Percentiles rank a stretch among this genome's conserved stretches.
These are phyloP conservation scores for Logfia minima DNA, from an alignment of 129 eudicot species.

Conservation along the genomic window DNA sequence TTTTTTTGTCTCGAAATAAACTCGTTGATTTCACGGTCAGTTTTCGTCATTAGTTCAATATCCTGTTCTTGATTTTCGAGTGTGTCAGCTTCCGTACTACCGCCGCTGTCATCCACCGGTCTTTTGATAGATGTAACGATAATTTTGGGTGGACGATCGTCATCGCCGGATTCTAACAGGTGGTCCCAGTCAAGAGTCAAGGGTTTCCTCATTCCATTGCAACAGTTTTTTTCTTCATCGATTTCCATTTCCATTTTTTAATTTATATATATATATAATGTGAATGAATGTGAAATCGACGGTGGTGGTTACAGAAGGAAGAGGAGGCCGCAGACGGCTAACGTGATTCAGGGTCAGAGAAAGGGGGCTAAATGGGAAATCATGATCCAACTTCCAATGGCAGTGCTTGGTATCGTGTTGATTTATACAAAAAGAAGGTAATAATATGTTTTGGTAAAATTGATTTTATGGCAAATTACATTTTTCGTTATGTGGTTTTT, in stretches of 20 bases:
- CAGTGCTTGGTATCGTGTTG: too few species aligned
- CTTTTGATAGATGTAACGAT: conserved; percentile 16
- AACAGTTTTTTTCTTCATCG: conserved; percentile 2
- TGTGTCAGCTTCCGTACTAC: background rate
- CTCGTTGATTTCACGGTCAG: conserved; percentile 25
- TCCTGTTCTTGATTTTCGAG: conserved; percentile 6
- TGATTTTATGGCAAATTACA: too few species aligned
- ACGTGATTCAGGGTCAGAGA: background rate
- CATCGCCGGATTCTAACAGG: conserved; percentile 36
- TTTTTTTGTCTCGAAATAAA: conserved; percentile 1
- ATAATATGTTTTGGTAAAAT: too few species aligned
- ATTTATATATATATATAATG: too few species aligned
- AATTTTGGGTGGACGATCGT: conserved; percentile 36
- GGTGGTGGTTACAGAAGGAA: background rate
- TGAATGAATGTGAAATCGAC: conserved; percentile 8
- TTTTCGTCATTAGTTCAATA: conserved; percentile 4
- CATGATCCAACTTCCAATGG: too few species aligned
- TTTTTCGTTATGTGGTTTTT: too few species aligned
- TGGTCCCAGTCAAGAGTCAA: conserved; percentile 32
- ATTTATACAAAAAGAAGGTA: too few species aligned
- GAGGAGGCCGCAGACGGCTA: background rate
- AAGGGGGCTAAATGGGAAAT: background rate
- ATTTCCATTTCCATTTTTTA: conserved; percentile 44
- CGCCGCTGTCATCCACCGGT: background rate
- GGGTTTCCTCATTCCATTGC: conserved; percentile 11